Conservation (phyloP, 805 yeast genomes). For the Sugiyamaella qingdaonensis region DNA sequence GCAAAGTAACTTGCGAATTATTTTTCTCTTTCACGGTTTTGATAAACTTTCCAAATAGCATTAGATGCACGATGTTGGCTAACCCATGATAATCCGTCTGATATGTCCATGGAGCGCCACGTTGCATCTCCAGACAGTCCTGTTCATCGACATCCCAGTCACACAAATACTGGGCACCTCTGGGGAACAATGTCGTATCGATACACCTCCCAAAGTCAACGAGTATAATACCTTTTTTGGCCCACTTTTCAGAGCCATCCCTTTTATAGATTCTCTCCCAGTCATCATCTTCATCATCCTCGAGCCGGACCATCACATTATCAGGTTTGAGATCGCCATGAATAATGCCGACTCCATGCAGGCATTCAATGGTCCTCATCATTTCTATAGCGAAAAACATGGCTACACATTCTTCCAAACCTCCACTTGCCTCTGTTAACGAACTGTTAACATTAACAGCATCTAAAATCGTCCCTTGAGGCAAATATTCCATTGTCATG, state of each 20-base stretch:
- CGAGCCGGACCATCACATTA: slow-evolving; percentile 71
- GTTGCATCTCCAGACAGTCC: slow-evolving; percentile 69
- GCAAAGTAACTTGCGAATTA: slow-evolving; percentile 24
- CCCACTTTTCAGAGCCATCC: slow-evolving; percentile 45
- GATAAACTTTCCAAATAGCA: slow-evolving; percentile 68
- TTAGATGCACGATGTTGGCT: slow-evolving; percentile 67
- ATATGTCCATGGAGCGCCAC: slow-evolving; percentile 61
- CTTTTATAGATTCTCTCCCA: slow-evolving; percentile 28
- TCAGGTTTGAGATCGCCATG: slow-evolving; percentile 88
- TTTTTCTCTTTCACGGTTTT: slow-evolving; percentile 35
- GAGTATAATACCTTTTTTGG: slow-evolving; percentile 50
- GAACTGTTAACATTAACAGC: slow-evolving; percentile 47
- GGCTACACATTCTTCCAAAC: slow-evolving; percentile 55
- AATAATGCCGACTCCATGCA: slow-evolving; percentile 64
- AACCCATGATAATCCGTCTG: slow-evolving; percentile 82
- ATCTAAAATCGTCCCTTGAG: slow-evolving; percentile 72
- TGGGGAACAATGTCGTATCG: slow-evolving; percentile 57
- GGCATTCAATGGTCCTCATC: slow-evolving; percentile 49
- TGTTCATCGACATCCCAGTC: slow-evolving; percentile 60
- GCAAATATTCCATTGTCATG: slow-evolving; percentile 56
- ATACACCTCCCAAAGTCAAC: slow-evolving; percentile 82
- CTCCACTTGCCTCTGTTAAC: slow-evolving; percentile 20
- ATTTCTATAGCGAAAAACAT: slow-evolving; percentile 64
- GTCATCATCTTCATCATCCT: slow-evolving; percentile 23
- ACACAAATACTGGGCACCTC: slow-evolving; percentile 50